Evolutionary conservation across 345 rosid genomes (phyloP), one percentile per base, ranked within the genome.

Genomic region (Euphorbia tirucalli): DNA sequence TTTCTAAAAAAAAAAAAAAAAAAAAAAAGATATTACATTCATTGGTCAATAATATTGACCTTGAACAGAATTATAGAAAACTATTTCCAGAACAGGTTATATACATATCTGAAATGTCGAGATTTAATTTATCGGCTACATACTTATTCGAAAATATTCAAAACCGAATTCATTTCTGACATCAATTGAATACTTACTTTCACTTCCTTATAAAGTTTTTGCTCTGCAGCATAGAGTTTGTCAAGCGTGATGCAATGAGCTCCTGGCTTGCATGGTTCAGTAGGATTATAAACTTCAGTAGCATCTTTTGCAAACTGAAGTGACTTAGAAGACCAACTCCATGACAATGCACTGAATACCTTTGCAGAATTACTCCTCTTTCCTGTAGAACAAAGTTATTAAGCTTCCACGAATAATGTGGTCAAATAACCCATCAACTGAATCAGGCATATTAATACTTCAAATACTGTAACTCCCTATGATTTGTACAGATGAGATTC

Each of bases 311-410:
- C 60, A 69, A 62, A 43, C 66, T 88, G 97, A 78, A 88, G 87
- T 25, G 86, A 78, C 87, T 82, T 92, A 39, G 93, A 92, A 72
- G 98, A 88, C 98, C 98, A 87, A 70, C 84, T 92, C 97, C 97
- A 86, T 37, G 97, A 84, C 76, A 94, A 79, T 32, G 95, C 90
- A 84, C 92, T 92, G 77, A 94, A 89, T 50, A 94, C 98, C 85
- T 87, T 92, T 3, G 95, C 87, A 37, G 98, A 93, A 71, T 74
- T 82, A 80, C 92, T 91, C 78, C 86, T 82, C 80, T 87, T 90
- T 77, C 92, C 98, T 94, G 87, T 41, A 70, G 59, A 50, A 74
- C 32, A 72, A 18, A 73, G 70, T 62, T 69, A 64, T 35, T 37
- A 70, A 46, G 74, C 16, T 62, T 71, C 50, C 44, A 57, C 21